A percentile compares a stretch with the other conserved stretches of the same genome.
Evolutionary conservation across 2,329 filamentous ascomycete species (phyloP).

Genomic region (Ophiocordyceps australis): DNA sequence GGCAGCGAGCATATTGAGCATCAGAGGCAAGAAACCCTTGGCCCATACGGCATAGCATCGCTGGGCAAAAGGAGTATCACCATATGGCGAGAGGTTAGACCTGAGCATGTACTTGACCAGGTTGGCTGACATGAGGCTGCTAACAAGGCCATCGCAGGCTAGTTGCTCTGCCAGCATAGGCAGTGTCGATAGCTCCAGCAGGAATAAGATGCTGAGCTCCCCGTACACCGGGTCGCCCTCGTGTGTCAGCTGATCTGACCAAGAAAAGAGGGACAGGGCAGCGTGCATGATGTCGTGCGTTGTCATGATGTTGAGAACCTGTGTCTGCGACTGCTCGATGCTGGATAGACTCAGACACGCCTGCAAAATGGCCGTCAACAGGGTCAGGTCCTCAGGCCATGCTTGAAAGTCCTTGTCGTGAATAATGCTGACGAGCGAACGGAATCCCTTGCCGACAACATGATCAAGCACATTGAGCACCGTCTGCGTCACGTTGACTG

Average conservation of each 20-base stretch:
- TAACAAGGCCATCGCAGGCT: constrained; percentile 69
- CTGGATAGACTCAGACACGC: constrained; percentile 64
- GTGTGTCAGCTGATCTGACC: constrained; percentile 68
- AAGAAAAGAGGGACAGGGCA: constrained; percentile 77
- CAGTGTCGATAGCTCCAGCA: constrained; percentile 72
- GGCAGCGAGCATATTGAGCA: constrained; percentile 71
- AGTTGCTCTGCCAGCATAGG: constrained; percentile 74
- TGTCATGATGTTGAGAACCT: constrained; percentile 52
- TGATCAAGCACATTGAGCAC: constrained; percentile 66
- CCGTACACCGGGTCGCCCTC: constrained; percentile 80
- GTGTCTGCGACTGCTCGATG: constrained; percentile 50
- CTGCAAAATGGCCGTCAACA: constrained; percentile 78
- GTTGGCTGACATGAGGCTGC: constrained; percentile 61
- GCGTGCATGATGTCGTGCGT: constrained; percentile 61
- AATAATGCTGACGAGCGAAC: constrained; percentile 60
- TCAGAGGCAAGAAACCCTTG: constrained; percentile 69
- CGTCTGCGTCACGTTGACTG: constrained; percentile 33
- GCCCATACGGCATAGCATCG: constrained; percentile 84
- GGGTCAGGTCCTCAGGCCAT: constrained; percentile 65
- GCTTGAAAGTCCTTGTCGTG: constrained; percentile 49
- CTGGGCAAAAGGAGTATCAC: constrained; percentile 45
- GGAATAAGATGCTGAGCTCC: constrained; percentile 74
- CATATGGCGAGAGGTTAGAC: constrained; percentile 56
- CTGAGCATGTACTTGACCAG: constrained; percentile 63
- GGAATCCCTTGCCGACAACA: constrained; percentile 68